Percentiles rank a stretch among this genome's conserved stretches.
These are phyloP conservation scores for Lactarius indigo DNA, from an alignment of 768 basidiomycete genomes.

Conservation along the genomic window DNA sequence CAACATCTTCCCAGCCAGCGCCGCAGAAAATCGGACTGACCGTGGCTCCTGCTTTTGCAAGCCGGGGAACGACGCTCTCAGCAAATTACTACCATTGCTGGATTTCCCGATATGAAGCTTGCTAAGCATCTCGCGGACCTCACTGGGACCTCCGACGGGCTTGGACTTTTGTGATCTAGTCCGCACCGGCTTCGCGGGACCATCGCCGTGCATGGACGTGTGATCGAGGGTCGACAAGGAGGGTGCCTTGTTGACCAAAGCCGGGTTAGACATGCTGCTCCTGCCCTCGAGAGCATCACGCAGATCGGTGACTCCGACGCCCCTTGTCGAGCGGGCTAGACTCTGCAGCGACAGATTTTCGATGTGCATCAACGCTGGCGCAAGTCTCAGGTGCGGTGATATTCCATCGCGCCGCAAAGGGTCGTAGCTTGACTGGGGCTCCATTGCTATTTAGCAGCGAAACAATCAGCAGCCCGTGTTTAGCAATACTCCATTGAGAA, in stretches of 20 bases:
- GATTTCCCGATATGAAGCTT: constrained; percentile 80
- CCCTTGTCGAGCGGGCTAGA: constrained; percentile 70
- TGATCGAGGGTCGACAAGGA: constrained; percentile 79
- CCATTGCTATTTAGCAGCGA: constrained; percentile 44
- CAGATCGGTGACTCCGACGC: constrained; percentile 84
- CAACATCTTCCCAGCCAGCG: background rate
- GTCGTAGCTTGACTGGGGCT: constrained; percentile 51
- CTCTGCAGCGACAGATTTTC: constrained; percentile 89
- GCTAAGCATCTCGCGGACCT: constrained; percentile 79
- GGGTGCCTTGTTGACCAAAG: constrained; percentile 55
- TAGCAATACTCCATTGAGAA: background rate
- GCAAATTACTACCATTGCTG: constrained; percentile 46
- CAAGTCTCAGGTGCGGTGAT: constrained; percentile 73
- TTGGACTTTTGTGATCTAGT: constrained; percentile 51
- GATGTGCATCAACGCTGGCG: constrained; percentile 85
- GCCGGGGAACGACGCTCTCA: constrained; percentile 70
- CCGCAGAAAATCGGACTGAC: constrained; percentile 29
- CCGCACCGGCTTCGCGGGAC: constrained; percentile 43
- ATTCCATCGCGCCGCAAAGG: constrained; percentile 61
- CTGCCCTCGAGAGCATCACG: constrained; percentile 87
- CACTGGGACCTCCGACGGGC: constrained; percentile 51
- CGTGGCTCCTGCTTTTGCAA: constrained; percentile 45
- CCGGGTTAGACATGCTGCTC: constrained; percentile 76
- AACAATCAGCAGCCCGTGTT: constrained; percentile 1
- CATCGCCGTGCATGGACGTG: constrained; percentile 42